Evolutionary conservation across 169 alveolate species (phyloP).

Genomic region (Nephromyces sp.): DNA sequence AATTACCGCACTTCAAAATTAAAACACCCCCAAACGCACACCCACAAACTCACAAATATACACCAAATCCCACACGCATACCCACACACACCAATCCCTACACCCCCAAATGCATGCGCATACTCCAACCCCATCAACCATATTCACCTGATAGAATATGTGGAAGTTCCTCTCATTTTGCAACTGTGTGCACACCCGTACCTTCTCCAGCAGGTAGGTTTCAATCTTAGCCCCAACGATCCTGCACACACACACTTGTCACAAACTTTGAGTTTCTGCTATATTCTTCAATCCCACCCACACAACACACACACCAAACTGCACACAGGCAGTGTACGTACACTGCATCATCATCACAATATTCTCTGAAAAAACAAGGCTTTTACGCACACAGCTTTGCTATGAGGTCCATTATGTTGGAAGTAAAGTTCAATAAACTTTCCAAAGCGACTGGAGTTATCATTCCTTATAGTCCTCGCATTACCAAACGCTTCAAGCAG

Average conservation of each 20-base stretch:
- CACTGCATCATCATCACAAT: no score
- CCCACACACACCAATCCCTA: neutral
- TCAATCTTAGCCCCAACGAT: slow-evolving; percentile 89
- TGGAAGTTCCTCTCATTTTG: slow-evolving; percentile 92
- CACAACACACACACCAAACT: neutral
- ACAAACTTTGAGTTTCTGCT: no score
- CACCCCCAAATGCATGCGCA: neutral
- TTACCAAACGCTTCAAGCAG: slow-evolving; percentile 97
- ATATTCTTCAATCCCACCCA: no score
- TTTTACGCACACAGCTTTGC: neutral
- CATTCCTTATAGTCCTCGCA: slow-evolving; percentile 85
- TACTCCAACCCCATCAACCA: slow-evolving; percentile 59
- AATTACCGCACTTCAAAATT: no score
- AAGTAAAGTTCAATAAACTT: slow-evolving; percentile 93
- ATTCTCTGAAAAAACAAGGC: neutral
- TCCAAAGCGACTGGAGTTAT: slow-evolving; percentile 90
- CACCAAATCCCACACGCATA: neutral
- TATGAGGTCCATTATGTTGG: neutral
- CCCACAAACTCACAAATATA: no score
- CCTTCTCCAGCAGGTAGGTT: slow-evolving; percentile 92
- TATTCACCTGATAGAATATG: slow-evolving; percentile 86
- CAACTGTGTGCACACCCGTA: slow-evolving; percentile 86
- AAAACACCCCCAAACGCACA: no score
- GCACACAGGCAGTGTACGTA: no score
- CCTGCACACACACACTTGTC: no score